Percentiles rank a stretch among this genome's conserved stretches.
Evolutionary conservation across 345 rosid species (phyloP).

Genomic region (Gossypium bickii): DNA sequence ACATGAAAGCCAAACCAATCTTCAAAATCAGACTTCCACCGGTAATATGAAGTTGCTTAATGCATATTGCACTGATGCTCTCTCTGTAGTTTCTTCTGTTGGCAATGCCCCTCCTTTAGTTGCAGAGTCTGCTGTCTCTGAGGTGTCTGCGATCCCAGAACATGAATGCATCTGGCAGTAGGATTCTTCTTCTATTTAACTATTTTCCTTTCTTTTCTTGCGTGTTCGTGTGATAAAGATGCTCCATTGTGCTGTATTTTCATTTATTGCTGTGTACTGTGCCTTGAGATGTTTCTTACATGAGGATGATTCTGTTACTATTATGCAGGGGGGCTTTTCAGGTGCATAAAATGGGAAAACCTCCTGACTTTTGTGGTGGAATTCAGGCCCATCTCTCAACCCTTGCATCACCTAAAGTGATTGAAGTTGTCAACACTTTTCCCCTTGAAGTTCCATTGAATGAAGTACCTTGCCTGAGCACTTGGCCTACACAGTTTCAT

Average conservation of each 20-base stretch:
- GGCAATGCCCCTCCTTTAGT: constrained; percentile 29
- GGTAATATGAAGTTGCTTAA: constrained; percentile 37
- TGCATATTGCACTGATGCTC: constrained; percentile 29
- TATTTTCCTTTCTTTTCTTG: background rate
- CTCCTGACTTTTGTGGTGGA: constrained; percentile 50
- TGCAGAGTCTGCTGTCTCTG: constrained; percentile 26
- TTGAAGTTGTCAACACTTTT: constrained; percentile 52
- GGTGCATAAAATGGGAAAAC: constrained; percentile 48
- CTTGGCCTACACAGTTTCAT: constrained; percentile 87
- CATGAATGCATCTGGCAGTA: constrained; percentile 90
- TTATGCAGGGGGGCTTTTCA: constrained; percentile 69
- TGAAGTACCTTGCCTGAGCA: constrained; percentile 75
- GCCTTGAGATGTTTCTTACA: constrained; percentile 7
- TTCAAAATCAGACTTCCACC: constrained; percentile 33
- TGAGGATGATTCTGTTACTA: constrained; percentile 18
- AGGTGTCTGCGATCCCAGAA: constrained; percentile 65
- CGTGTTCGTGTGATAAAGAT: background rate
- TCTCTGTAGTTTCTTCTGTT: constrained; percentile 28
- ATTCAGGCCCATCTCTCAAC: constrained; percentile 81
- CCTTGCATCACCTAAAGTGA: constrained; percentile 71
- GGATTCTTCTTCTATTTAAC: constrained; percentile 29
- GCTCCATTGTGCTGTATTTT: background rate
- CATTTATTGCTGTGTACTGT: background rate
- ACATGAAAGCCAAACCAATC: constrained; percentile 37
- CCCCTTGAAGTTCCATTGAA: constrained; percentile 51